Conservation (phyloP, 176 grass and related monocot genomes). For the Oryza meyeriana region DNA sequence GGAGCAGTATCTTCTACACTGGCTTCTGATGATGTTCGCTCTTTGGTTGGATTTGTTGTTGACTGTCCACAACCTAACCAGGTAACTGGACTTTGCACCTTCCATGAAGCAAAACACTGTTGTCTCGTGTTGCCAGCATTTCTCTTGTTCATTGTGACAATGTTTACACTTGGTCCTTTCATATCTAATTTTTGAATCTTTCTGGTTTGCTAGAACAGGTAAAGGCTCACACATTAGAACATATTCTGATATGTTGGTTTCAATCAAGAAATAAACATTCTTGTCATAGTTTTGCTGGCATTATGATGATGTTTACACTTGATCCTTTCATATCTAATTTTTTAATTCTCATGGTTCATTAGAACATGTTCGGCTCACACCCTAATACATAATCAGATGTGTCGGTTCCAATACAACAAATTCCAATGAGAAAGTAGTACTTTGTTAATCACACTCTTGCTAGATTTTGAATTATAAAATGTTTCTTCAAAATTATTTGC, state of each 20-base stretch:
- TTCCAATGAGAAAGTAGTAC: slow-evolving; percentile 8
- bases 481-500: not conserved
- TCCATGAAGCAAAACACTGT: slow-evolving; percentile 20
- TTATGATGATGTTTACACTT: slow-evolving; percentile 14
- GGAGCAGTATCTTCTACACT: slow-evolving; percentile 64
- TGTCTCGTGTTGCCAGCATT: not conserved
- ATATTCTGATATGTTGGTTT: not conserved
- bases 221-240: not conserved
- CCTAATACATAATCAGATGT: not conserved
- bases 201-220: not conserved
- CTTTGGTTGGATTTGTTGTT: slow-evolving; percentile 74
- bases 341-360: slow-evolving; percentile 10
- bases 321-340: not conserved
- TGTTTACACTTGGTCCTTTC: slow-evolving; percentile 27
- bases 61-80: slow-evolving; percentile 86
- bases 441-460: slow-evolving; percentile 19
- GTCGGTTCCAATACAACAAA: slow-evolving; percentile 2
- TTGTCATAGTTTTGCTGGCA: not conserved
- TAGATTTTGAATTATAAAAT: slow-evolving; percentile 20
- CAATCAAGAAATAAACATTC: not conserved
- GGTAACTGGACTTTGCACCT: slow-evolving; percentile 44
- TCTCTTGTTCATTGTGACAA: slow-evolving; percentile 29
- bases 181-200: slow-evolving; percentile 13
- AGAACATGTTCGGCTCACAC: not conserved
- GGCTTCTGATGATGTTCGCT: slow-evolving; percentile 60